A percentile compares a stretch with the other conserved stretches of the same genome.
Evolutionary conservation across 2,329 filamentous ascomycete genomes (phyloP).

Genomic region (Beauveria varroae): DNA sequence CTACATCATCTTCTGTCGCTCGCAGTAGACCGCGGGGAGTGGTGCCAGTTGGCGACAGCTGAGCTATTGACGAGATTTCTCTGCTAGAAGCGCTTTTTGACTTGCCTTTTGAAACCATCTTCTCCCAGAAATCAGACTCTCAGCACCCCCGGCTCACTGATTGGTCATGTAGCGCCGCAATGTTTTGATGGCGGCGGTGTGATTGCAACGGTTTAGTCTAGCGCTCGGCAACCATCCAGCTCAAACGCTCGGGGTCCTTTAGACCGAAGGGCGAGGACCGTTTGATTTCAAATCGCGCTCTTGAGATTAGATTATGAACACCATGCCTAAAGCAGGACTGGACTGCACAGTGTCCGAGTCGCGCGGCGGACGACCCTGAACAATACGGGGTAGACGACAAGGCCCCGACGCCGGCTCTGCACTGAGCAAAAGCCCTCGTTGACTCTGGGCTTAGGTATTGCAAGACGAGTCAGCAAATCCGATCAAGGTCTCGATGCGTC

Average conservation of each 20-base stretch:
- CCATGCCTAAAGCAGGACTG: background rate
- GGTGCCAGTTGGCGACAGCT: background rate
- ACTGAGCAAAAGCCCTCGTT: background rate
- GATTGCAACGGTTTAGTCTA: no score
- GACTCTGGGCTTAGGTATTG: background rate
- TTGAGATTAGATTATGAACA: background rate
- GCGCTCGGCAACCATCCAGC: background rate
- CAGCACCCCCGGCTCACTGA: background rate
- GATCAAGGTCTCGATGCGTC: background rate
- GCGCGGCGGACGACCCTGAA: no score
- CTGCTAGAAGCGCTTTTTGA: background rate
- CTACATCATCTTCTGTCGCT: constrained; percentile 7
- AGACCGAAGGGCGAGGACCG: background rate
- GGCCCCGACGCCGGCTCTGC: background rate
- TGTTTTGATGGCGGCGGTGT: no score
- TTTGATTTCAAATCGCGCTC: background rate
- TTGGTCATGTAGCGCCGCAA: background rate
- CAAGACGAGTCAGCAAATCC: background rate
- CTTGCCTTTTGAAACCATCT: background rate
- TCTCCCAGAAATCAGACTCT: no score
- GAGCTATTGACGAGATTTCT: background rate
- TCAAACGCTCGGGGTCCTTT: no score
- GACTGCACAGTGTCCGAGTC: background rate
- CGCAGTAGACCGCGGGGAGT: background rate
- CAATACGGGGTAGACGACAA: no score